phyloP scores from a whole-genome alignment of 176 grass and related monocot genomes.

The Leersia perrieri region DNA sequence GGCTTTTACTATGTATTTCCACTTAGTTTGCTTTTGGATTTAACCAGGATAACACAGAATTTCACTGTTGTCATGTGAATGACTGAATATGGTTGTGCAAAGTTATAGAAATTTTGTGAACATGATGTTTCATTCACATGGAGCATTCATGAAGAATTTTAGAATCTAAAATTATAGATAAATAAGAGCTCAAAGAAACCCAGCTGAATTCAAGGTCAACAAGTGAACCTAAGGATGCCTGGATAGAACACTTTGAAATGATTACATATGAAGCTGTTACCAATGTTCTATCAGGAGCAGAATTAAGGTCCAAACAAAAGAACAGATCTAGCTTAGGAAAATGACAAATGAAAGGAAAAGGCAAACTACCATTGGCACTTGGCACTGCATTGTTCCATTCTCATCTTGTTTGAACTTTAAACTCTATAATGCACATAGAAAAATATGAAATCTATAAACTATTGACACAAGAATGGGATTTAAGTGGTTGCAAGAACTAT shows the following conservation, averaged over 20 bases:
- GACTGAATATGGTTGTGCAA: not conserved
- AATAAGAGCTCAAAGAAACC: not conserved
- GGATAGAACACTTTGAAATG: not conserved
- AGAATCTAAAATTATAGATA: not conserved
- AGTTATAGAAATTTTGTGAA: not conserved
- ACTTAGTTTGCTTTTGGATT: not conserved
- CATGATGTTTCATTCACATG: not conserved
- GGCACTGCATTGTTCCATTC: not conserved
- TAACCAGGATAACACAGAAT: not conserved
- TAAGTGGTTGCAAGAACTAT: not conserved
- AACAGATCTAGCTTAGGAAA: not conserved
- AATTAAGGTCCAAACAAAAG: not conserved
- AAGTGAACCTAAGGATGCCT: not conserved
- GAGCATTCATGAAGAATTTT: not conserved
- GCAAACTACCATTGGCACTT: not conserved
- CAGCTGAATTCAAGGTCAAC: conserved; percentile 13
- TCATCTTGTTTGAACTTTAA: conserved; percentile 8
- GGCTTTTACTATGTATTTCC: not conserved
- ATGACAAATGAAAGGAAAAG: not conserved
- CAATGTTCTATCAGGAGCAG: not conserved
- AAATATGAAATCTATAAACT: not conserved
- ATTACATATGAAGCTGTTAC: not conserved
- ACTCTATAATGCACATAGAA: not conserved
- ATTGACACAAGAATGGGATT: not conserved
- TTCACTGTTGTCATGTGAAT: not conserved